Evolutionary conservation across 108 stramenopile genomes (phyloP).

Genomic region (Nitzschia sp.): DNA sequence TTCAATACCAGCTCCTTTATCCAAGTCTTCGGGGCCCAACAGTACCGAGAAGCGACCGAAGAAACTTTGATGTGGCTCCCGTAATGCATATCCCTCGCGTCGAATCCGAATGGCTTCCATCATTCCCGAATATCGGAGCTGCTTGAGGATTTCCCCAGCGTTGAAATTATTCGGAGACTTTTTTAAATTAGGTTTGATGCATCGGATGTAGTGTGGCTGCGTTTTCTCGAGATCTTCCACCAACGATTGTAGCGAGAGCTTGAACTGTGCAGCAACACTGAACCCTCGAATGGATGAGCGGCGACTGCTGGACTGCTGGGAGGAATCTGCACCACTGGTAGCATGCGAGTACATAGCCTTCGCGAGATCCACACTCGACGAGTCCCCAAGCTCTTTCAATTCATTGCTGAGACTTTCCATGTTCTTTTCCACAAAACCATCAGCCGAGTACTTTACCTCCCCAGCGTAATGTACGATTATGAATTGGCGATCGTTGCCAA

Average conservation of each 20-base stretch:
- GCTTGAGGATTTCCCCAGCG: constrained; percentile 81
- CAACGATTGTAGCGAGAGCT: constrained; percentile 74
- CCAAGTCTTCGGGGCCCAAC: constrained; percentile 53
- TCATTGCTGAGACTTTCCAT: constrained; percentile 89
- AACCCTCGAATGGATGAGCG: constrained; percentile 83
- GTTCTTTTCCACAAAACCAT: constrained; percentile 93
- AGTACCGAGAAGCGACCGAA: constrained; percentile 82
- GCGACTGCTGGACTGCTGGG: constrained; percentile 16
- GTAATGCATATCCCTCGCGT: constrained; percentile 89
- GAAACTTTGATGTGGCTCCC: constrained; percentile 88
- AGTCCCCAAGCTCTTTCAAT: constrained; percentile 70
- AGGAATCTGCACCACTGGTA: constrained; percentile 5
- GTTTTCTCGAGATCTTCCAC: constrained; percentile 83
- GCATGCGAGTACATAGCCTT: constrained; percentile 47
- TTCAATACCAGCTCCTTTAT: constrained; percentile 60
- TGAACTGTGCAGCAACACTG: constrained; percentile 89
- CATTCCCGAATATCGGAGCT: constrained; percentile 97
- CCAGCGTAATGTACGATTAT: constrained; percentile 95
- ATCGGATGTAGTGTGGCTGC: constrained; percentile 90
- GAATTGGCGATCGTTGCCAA: constrained; percentile 86
- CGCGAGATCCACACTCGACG: constrained; percentile 51
- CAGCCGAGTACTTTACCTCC: constrained; percentile 85
- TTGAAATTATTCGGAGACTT: constrained; percentile 72
- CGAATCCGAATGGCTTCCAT: constrained; percentile 98
- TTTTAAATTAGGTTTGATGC: constrained; percentile 89